Evolutionary conservation across 768 basidiomycete species (phyloP), one percentile per base, ranked within the genome.

Genomic region (Tricholomella constricta): DNA sequence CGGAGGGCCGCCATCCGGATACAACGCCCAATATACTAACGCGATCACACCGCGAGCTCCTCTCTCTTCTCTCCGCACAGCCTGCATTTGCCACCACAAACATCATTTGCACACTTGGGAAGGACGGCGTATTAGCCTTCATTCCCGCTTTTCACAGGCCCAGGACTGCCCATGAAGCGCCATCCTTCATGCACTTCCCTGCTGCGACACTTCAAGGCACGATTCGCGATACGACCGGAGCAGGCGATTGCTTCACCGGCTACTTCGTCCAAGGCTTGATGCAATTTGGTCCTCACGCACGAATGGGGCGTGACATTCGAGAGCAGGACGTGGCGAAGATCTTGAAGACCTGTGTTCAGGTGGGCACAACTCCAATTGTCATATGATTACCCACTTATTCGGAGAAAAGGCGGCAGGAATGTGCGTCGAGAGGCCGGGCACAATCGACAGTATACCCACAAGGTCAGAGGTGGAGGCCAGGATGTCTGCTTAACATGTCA

Each of bases 171-270:
- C 25, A 68, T 10, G 60, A 54, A 9, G 42, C 56, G 2, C 52
- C 65, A 10, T 60, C 62, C 12, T 58, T 68, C 7, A 59, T 79
- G 17, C 69, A 74, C 52, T 55, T 81, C n/a, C 81, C 80, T 1
- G 82, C 82, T 4, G 76, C 76, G 2, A 65, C 63, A 40, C 63
- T 84, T 12, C 54, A 69, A 31, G 78, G 73, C 4, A 57, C 64
- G 0, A 68, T 72, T 4, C 61, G 67, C 14, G 83, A 86, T 60
- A 84, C 83, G 2, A 86, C 84, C 0, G 84, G 84, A 9, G 84
- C 84, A 1, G 84, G 84, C 0, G 84, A 86, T 57, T 84, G 82
- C 54, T 85, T 84, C 61, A 76, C 82, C 0, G 84, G 84, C 11
- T 86, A 82, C 58, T 74, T 85, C 56, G 78, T 84, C 12, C 70